Evolutionary conservation across 2,329 filamentous ascomycete species (phyloP).

Genomic region (Epichloe aotearoae): DNA sequence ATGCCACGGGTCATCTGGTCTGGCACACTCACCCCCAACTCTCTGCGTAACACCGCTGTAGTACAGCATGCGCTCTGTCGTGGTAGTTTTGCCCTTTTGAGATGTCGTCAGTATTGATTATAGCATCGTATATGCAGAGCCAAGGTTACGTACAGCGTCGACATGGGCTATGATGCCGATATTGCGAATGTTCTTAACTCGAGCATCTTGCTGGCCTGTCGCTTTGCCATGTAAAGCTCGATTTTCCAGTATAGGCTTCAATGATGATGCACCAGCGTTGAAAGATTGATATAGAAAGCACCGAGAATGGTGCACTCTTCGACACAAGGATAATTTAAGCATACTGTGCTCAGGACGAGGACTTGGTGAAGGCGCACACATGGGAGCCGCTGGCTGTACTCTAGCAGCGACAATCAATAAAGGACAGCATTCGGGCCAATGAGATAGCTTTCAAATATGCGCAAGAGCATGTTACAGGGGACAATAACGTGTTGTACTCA

Average conservation of each 20-base stretch:
- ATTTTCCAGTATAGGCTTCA: not conserved
- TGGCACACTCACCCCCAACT: slow-evolving; percentile 49
- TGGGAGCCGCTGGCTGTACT: not conserved
- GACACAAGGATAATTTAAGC: slow-evolving; percentile 7
- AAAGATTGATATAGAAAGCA: not conserved
- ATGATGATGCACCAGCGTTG: not conserved
- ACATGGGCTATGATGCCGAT: slow-evolving; percentile 99
- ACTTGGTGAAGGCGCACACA: not conserved
- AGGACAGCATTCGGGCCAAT: not conserved
- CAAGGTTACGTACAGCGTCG: slow-evolving; percentile 51
- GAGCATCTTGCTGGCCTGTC: slow-evolving; percentile 12
- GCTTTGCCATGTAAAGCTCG: slow-evolving; percentile 4
- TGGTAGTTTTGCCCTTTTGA: slow-evolving; percentile 78
- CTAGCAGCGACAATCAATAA: not conserved
- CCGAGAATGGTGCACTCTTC: slow-evolving; percentile 1
- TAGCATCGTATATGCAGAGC: not conserved
- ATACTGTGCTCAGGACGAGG: slow-evolving; percentile 4
- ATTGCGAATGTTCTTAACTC: slow-evolving; percentile 56
- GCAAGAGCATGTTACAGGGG: not conserved
- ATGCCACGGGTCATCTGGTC: not conserved
- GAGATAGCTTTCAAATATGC: not conserved
- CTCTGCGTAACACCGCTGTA: slow-evolving; percentile 82
- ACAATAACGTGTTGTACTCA: not conserved
- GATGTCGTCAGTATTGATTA: slow-evolving; percentile 3
- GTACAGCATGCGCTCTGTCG: slow-evolving; percentile 97